Base-by-base conservation (phyloP, 352 stramenopile genomes). In the Pythium coloratum region DNA sequence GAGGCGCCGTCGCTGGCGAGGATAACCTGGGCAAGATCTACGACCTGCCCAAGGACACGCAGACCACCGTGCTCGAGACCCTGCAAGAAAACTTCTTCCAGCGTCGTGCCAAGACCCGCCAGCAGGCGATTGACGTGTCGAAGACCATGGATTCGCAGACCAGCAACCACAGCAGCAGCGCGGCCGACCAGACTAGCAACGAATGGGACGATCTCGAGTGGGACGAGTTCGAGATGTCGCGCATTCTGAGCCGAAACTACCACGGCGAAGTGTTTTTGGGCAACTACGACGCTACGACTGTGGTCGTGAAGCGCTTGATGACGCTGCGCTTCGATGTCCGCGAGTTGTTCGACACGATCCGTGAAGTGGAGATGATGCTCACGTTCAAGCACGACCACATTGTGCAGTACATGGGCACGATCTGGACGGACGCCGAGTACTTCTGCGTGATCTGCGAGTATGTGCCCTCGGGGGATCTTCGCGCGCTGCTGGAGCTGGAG, bases 251-350 rank as follows among this genome's bases (percentile, higher is more conserved):
- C 65, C 80, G 82, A 26, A 91, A 81, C 51, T 88, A 82, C 55
- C 73, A 86, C 28, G 77, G 77, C 12, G 82, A 91, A 61, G 66
- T 91, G 13, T 91, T 91, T 50, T 49, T 89, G 14, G 80, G 80
- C 3, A 78, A 89, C 40, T 88, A 87, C 54, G 78, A 77, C 33
- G 76, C 73, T 18, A 74, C 67, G 0, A 76, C 85, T 36, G 78
- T 91, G n/a, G 82, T 91, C 2, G 78, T 91, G 6, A 89, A 89
- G 63, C 82, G 82, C 2, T 70, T 91, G 58, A 89, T 89, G 77
- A 91, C 81, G 18, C 55, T 86, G 14, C 78, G 80, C 0, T 87
- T 86, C 53, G 73, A 86, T 42, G 70, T 88, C 14, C 75, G 77
- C 8, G 75, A 88, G 55, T 72, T 93, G 3, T 75, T 74, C 1